Conservation (phyloP, 2,329 filamentous ascomycete genomes). For the Pestalotiopsis sp. region DNA sequence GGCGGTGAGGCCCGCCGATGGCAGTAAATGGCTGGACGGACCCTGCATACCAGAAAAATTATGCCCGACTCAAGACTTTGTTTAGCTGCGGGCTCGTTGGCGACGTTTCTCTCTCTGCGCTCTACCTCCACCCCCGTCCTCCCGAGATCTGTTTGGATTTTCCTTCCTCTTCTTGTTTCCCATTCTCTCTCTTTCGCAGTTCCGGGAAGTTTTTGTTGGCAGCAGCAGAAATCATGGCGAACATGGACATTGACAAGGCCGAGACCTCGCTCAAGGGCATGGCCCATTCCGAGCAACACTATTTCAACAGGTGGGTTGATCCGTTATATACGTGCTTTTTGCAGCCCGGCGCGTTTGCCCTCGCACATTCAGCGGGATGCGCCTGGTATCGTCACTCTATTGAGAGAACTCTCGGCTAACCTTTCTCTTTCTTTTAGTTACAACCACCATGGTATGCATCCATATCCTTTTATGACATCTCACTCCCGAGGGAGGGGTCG, state of each 20-base stretch:
- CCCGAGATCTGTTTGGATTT: not conserved
- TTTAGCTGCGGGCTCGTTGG: not conserved
- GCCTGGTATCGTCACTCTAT: not conserved
- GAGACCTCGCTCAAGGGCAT: constrained; percentile 70
- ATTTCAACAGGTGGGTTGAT: constrained; percentile 85
- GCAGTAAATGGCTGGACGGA: constrained; percentile 10
- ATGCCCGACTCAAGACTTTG: constrained; percentile 12
- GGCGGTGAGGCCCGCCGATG: constrained; percentile 13
- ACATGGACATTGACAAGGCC: constrained; percentile 62
- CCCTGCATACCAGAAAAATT: constrained; percentile 17
- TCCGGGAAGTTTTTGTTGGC: not conserved
- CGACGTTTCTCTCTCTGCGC: not conserved
- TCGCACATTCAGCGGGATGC: constrained; percentile 9
- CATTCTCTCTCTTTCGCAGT: not conserved
- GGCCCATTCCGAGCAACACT: constrained; percentile 96
- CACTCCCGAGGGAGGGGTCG: not conserved
- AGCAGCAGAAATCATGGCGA: constrained; percentile 27
- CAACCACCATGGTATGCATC: constrained; percentile 86
- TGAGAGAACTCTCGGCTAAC: constrained; percentile 15
- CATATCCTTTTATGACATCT: not conserved
- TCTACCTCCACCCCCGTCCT: not conserved
- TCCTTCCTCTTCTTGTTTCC: constrained; percentile 7
- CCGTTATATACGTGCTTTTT: not conserved
- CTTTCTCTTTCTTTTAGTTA: constrained; percentile 62
- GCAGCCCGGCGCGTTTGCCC: constrained; percentile 35